Evolutionary conservation across 805 yeast genomes (phyloP).

Genomic region (Candida tallmaniae): DNA sequence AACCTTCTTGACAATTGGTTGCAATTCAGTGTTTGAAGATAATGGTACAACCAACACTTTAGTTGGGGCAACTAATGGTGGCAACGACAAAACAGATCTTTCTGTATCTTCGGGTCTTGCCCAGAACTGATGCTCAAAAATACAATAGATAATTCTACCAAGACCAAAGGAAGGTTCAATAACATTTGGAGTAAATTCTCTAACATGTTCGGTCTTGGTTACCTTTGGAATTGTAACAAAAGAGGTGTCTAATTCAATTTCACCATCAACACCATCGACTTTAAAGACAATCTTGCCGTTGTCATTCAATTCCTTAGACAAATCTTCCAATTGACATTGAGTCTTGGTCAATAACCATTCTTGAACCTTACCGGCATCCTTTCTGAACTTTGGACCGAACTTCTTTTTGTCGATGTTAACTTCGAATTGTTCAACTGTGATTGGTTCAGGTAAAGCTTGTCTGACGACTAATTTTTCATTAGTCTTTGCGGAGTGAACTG

Average conservation of each 20-base stretch:
- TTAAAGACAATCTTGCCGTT: constrained; percentile 62
- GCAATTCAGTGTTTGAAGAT: constrained; percentile 75
- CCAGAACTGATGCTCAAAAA: constrained; percentile 96
- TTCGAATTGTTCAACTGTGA: constrained; percentile 77
- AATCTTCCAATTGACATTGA: constrained; percentile 78
- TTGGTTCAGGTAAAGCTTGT: constrained; percentile 81
- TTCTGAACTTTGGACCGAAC: constrained; percentile 97
- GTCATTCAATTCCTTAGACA: constrained; percentile 60
- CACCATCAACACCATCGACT: constrained; percentile 61
- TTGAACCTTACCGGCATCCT: constrained; percentile 92
- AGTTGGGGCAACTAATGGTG: constrained; percentile 96
- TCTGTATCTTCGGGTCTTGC: constrained; percentile 86
- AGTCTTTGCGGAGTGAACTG: constrained; percentile 93
- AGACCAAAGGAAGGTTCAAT: constrained; percentile 99
- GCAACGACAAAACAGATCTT: constrained; percentile 81
- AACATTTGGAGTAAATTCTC: constrained; percentile 95
- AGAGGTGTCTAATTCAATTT: constrained; percentile 67
- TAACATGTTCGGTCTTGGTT: constrained; percentile 80
- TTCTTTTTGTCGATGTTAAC: constrained; percentile 88
- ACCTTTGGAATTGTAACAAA: constrained; percentile 74
- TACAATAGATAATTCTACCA: constrained; percentile 91
- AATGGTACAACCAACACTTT: constrained; percentile 94
- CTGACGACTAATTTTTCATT: constrained; percentile 94
- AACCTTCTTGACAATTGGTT: constrained; percentile 68
- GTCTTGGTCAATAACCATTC: constrained; percentile 69